Evolutionary conservation across 2,329 filamentous ascomycete species (phyloP).

Genomic region (Penicillium sp.): DNA sequence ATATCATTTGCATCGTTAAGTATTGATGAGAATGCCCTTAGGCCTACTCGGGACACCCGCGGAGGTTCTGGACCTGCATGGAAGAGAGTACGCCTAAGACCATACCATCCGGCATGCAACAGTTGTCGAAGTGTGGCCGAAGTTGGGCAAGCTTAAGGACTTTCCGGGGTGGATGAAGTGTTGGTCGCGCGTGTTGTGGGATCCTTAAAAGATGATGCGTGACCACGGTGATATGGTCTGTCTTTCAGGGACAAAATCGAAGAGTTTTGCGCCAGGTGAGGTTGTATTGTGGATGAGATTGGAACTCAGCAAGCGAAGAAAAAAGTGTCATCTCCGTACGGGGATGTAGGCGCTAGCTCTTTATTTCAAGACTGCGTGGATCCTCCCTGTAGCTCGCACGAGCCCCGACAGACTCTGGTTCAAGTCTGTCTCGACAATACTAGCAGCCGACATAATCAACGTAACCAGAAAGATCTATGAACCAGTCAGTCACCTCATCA

Average conservation of each 20-base stretch:
- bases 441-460: conserved; percentile 21
- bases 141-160: not conserved
- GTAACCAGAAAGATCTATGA: conserved; percentile 23
- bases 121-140: not conserved
- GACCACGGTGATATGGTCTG: not conserved
- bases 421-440: conserved; percentile 21
- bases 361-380: too few relatives aligned
- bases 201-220: not conserved
- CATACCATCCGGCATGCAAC: not conserved
- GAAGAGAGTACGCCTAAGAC: not conserved
- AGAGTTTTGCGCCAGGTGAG: not conserved
- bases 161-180: not conserved
- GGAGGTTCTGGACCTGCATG: too few relatives aligned
- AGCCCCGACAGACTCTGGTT: not conserved
- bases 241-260: not conserved
- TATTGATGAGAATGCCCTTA: too few relatives aligned
- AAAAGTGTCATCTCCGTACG: too few relatives aligned
- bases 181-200: not conserved
- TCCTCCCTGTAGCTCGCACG: not conserved
- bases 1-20: too few relatives aligned
- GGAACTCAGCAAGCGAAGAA: not conserved
- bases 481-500: conserved; percentile 2
- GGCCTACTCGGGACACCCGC: too few relatives aligned
- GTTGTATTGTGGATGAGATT: not conserved
- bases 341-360: too few relatives aligned